Evolutionary conservation across 2,329 filamentous ascomycete species (phyloP).

Genomic region (Furcasterigmium sp.): DNA sequence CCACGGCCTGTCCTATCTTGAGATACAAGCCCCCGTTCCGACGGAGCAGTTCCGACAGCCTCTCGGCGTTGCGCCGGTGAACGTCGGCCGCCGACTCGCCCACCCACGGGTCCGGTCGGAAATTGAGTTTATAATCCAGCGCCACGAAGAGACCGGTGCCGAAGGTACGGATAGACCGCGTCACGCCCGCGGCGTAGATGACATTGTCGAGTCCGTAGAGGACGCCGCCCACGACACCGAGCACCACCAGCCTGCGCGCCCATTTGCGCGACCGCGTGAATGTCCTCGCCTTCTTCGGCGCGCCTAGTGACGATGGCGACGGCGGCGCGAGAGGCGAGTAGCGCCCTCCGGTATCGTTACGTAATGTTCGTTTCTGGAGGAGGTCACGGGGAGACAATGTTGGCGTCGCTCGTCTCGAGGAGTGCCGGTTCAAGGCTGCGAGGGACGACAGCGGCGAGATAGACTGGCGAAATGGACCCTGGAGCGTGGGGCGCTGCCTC

Average conservation of each 20-base stretch:
- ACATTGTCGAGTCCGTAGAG: slow-evolving; percentile 66
- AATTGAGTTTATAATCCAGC: slow-evolving; percentile 95
- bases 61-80: slow-evolving; percentile 77
- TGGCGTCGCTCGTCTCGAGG: too few species aligned
- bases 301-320: slow-evolving; percentile 71
- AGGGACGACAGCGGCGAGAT: background rate
- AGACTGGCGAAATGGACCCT: background rate
- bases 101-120: slow-evolving; percentile 70
- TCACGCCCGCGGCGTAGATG: slow-evolving; percentile 73
- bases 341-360: slow-evolving; percentile 20
- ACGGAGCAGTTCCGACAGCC: slow-evolving; percentile 74
- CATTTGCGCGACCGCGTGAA: slow-evolving; percentile 69
- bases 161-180: slow-evolving; percentile 78
- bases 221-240: slow-evolving; percentile 53
- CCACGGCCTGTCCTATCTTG: slow-evolving; percentile 97
- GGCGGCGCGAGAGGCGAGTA: slow-evolving; percentile 70
- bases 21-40: slow-evolving; percentile 90
- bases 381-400: background rate
- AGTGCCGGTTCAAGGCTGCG: too few species aligned
- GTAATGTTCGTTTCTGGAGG: background rate
- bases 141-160: slow-evolving; percentile 73
- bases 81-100: slow-evolving; percentile 71
- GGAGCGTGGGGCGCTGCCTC: slow-evolving; percentile 9
- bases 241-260: slow-evolving; percentile 65
- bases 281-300: slow-evolving; percentile 62